A percentile compares a stretch with the other conserved stretches of the same genome.
phyloP scores from a whole-genome alignment of 1,139 yeast genomes.

The Nakaseomyces kungkrabaensis region DNA sequence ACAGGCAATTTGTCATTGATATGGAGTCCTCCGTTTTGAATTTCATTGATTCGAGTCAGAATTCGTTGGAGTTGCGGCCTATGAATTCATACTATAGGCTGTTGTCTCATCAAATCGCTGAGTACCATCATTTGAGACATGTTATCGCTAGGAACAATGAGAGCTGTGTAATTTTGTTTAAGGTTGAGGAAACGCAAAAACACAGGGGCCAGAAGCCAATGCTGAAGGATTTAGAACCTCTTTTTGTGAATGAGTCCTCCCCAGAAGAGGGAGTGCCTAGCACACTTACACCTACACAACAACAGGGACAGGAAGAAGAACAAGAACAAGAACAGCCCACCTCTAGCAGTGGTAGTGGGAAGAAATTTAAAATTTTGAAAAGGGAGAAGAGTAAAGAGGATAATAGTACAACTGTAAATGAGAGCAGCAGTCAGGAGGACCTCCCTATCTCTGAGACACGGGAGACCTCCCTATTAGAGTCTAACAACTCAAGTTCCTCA shows the following conservation, averaged over 20 bases:
- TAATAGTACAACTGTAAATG: neutral
- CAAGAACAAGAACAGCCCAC: too few species aligned
- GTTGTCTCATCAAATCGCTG: slow-evolving; percentile 59
- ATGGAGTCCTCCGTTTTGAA: slow-evolving; percentile 41
- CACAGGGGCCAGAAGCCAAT: slow-evolving; percentile 6
- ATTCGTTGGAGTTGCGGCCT: slow-evolving; percentile 40
- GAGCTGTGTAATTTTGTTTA: slow-evolving; percentile 35
- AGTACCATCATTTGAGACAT: slow-evolving; percentile 52
- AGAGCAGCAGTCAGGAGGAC: slow-evolving; percentile 1
- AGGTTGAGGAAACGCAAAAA: slow-evolving; percentile 13
- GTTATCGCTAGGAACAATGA: slow-evolving; percentile 37
- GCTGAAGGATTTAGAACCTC: slow-evolving; percentile 14
- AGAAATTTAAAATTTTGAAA: slow-evolving; percentile 1
- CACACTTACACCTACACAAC: neutral
- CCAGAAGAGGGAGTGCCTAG: neutral
- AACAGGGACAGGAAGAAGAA: neutral
- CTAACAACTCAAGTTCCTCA: slow-evolving; percentile 1
- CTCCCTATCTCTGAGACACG: neutral
- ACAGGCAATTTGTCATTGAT: slow-evolving; percentile 42
- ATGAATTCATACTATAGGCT: slow-evolving; percentile 59
- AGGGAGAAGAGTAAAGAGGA: neutral
- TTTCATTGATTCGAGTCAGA: slow-evolving; percentile 31
- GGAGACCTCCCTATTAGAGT: neutral
- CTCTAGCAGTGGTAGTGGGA: too few species aligned
- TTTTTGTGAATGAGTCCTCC: neutral